phyloP scores from a whole-genome alignment of 176 grass and related monocot genomes.

The Ensete glaucum region DNA sequence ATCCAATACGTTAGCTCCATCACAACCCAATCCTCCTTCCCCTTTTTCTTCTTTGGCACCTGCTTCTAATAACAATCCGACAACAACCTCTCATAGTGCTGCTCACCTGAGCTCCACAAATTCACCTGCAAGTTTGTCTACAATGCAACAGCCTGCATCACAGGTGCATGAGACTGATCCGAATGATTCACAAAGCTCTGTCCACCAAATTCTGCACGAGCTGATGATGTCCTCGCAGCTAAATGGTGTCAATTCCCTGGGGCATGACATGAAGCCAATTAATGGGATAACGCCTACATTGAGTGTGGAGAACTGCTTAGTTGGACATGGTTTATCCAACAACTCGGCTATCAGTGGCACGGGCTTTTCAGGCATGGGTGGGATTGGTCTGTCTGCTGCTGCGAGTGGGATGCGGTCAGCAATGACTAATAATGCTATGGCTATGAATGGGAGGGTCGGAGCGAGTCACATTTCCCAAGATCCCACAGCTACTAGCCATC shows the following conservation, averaged over 20 bases:
- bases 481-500: conserved; percentile 47
- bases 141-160: conserved; percentile 43
- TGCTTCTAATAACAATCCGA: conserved; percentile 44
- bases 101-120: conserved; percentile 41
- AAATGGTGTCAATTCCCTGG: conserved; percentile 39
- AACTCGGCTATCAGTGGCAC: conserved; percentile 41
- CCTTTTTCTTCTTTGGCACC: conserved; percentile 36
- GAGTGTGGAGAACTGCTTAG: conserved; percentile 49
- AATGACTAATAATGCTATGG: conserved; percentile 48
- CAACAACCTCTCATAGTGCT: conserved; percentile 36
- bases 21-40: conserved; percentile 49
- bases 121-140: conserved; percentile 33
- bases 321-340: conserved; percentile 47
- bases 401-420: conserved; percentile 26
- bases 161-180: conserved; percentile 48
- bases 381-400: conserved; percentile 28
- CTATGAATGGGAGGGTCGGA: conserved; percentile 54
- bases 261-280: conserved; percentile 47
- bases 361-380: conserved; percentile 38
- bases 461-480: conserved; percentile 63
- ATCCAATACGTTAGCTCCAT: conserved; percentile 42
- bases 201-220: conserved; percentile 79
- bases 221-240: conserved; percentile 81
- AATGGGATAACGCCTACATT: conserved; percentile 41
- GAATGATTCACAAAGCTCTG: conserved; percentile 78